These are phyloP conservation scores for Bocquillonia castaneifolia DNA, from an alignment of 441 rosid species.

Conservation along the genomic window DNA sequence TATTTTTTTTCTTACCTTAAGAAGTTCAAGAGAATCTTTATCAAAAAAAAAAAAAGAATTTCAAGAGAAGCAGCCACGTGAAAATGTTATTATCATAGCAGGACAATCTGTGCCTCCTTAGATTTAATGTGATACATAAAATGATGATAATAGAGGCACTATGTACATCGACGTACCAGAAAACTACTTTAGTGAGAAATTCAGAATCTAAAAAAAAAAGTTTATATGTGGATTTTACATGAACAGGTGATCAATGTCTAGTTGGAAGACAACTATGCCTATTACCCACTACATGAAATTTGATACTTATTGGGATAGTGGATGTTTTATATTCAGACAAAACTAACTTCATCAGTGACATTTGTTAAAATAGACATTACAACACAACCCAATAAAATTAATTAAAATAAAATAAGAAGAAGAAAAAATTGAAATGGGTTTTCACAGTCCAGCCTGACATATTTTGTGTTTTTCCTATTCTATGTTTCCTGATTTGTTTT, in stretches of 20 bases:
- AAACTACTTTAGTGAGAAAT: not conserved
- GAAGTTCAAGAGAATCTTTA: too few species aligned
- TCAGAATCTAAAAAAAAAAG: too few species aligned
- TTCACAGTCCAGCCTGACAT: not conserved
- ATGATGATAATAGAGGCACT: too few species aligned
- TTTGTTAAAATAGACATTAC: not conserved
- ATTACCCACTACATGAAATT: not conserved
- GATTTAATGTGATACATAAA: too few species aligned
- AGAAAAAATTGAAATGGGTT: not conserved
- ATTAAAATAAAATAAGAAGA: not conserved
- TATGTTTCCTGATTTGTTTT: not conserved
- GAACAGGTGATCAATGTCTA: not conserved
- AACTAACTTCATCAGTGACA: not conserved
- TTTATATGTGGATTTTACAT: not conserved
- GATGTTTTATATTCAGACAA: not conserved
- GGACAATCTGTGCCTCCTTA: too few species aligned
- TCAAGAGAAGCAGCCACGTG: too few species aligned
- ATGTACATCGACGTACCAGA: not conserved
- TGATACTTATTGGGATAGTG: not conserved
- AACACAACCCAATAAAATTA: not conserved
- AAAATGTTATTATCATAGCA: too few species aligned
- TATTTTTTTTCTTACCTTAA: too few species aligned
- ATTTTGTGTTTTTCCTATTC: not conserved
- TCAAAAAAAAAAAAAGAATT: too few species aligned
- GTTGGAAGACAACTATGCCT: not conserved